Base-by-base conservation (phyloP, 352 stramenopile species). In the Globisporangium lucens region DNA sequence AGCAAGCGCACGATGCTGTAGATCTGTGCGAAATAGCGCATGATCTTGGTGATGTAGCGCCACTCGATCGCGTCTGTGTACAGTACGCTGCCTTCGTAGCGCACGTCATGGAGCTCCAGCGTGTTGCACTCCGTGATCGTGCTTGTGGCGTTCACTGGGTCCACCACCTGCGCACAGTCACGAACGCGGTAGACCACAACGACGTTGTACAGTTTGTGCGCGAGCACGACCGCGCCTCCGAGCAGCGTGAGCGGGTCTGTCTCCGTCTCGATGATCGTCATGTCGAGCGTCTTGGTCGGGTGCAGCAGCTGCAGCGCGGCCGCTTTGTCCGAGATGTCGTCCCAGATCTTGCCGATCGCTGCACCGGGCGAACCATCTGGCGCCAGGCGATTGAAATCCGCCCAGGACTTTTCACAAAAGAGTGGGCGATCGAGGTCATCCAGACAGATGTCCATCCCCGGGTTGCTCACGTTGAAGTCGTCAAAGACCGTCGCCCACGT, bases 331-430 rank as follows among this genome's bases (percentile, higher is more conserved):
- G 76, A 85, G 51, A 87, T 72, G 57, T 72, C 64, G 47, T 83
- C 77, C 78, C 78, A 87, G 10, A 82, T 43, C 51, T 73, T 77
- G 35, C 69, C 72, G 27, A 77, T 56, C 10, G 66, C 35, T n/a
- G 41, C 61, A 2, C 56, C 65, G 17, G 43, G 22, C 4, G 72
- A 68, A 35, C 51, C 59, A 20, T 65, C 51, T 1, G 46, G 59
- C 0, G 69, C 72, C 30, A 77, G 33, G 13, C 68, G 69, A 9
- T 35, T 55, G 38, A 77, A 77, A 46, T 77, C 78, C 8, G 78
- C 73, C 78, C 78, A 87, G 15, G 78, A 75, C 66, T 87, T 87
- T 55, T 87, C 78, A 52, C 76, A 87, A 24, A 87, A 83, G 33
- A 87, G 71, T 7, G 78, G 76, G 3, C 78, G 73, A 63, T 87